A percentile compares a stretch with the other conserved stretches of the same genome.
Evolutionary conservation across 129 eudicot genomes (phyloP).

Genomic region (Escallonia rubra): DNA sequence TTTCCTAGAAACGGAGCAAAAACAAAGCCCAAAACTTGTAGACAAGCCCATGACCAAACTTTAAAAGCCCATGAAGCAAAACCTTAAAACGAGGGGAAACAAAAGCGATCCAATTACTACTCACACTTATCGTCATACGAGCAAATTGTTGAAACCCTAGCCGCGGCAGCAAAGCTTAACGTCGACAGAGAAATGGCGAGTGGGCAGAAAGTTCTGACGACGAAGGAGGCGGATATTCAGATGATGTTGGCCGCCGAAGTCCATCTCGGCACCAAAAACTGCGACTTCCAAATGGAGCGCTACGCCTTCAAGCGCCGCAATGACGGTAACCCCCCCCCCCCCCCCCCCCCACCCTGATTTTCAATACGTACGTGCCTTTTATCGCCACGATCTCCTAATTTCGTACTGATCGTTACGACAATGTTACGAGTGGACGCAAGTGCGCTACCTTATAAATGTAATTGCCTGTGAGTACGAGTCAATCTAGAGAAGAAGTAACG

Average conservation of each 20-base stretch:
- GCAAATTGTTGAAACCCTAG: no score
- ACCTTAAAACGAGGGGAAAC: no score
- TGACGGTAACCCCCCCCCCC: conserved; percentile 16
- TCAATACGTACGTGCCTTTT: background rate
- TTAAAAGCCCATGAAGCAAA: no score
- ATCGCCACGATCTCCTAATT: background rate
- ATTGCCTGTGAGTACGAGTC: background rate
- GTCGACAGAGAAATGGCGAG: conserved; percentile 17
- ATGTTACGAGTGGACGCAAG: background rate
- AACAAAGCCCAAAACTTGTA: no score
- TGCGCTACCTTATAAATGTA: background rate
- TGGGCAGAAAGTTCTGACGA: conserved; percentile 15
- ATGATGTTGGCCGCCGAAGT: conserved; percentile 78
- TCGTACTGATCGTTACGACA: no score
- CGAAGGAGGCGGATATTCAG: conserved; percentile 65
- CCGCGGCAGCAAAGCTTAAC: no score
- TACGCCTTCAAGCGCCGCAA: conserved; percentile 73
- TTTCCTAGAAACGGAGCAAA: no score
- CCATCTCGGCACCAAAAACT: conserved; percentile 77
- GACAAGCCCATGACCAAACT: no score
- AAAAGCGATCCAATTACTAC: no score
- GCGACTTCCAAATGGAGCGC: conserved; percentile 80
- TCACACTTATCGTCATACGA: no score
- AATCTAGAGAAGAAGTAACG: background rate
- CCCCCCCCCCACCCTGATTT: background rate